phyloP scores from a whole-genome alignment of 805 yeast species.

The Candida ulmi region DNA sequence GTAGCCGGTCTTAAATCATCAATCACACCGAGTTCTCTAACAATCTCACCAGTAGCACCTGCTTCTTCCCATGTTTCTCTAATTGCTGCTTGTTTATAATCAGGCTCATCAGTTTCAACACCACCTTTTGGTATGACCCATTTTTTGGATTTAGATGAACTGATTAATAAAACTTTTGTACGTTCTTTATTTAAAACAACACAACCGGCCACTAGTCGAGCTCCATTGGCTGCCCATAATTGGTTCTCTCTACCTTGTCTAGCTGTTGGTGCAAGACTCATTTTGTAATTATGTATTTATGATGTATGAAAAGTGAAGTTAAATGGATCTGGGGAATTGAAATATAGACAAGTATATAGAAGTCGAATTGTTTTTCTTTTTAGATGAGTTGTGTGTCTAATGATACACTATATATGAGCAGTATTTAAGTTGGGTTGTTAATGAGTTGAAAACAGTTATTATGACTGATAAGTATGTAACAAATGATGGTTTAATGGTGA shows the following conservation, averaged over 20 bases:
- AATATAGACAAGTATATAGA: too few species aligned
- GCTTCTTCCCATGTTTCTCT: conserved; percentile 99
- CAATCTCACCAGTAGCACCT: conserved; percentile 70
- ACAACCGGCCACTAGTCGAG: conserved; percentile 91
- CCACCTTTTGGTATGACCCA: conserved; percentile 98
- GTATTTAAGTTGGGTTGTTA: too few species aligned
- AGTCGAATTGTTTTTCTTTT: too few species aligned
- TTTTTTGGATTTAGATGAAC: conserved; percentile 60
- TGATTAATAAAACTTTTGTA: conserved; percentile 67
- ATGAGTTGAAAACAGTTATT: too few species aligned
- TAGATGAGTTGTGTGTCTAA: too few species aligned
- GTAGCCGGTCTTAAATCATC: conserved; percentile 53
- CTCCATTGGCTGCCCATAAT: conserved; percentile 59
- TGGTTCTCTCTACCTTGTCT: conserved; percentile 15
- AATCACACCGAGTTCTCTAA: conserved; percentile 54
- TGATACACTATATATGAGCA: too few species aligned
- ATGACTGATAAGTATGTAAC: too few species aligned
- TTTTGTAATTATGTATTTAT: background rate
- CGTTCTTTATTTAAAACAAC: conserved; percentile 57
- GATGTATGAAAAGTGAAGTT: too few species aligned
- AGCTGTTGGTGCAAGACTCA: conserved; percentile 18
- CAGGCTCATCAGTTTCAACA: conserved; percentile 73
- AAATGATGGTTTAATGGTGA: too few species aligned
- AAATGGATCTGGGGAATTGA: too few species aligned
- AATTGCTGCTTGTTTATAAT: conserved; percentile 41